phyloP scores from a whole-genome alignment of 1,284 basidiomycete genomes.

The Peniophora sp. region DNA sequence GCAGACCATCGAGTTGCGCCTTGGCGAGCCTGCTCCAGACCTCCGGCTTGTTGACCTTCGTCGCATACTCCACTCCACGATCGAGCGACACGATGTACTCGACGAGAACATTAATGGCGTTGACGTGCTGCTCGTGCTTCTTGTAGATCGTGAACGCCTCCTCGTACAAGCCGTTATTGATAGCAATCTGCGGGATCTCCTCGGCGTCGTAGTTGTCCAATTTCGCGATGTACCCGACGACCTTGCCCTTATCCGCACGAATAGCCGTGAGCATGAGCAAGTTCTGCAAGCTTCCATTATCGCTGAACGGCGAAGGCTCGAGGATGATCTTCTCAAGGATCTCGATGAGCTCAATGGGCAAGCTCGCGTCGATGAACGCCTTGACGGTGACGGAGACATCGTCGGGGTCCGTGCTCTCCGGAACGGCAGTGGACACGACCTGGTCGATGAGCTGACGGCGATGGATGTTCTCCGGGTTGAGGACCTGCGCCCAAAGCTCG shows the following conservation, averaged over 20 bases:
- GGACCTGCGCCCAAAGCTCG: conserved; percentile 96
- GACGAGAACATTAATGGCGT: conserved; percentile 96
- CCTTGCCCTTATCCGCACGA: conserved; percentile 97
- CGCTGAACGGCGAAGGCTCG: conserved; percentile 95
- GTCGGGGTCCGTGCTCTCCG: conserved; percentile 96
- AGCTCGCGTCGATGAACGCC: conserved; percentile 95
- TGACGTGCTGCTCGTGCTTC: conserved; percentile 89
- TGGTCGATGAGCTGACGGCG: conserved; percentile 95
- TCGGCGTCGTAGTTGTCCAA: conserved; percentile 91
- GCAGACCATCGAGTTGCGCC: conserved; percentile 97
- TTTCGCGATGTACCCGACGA: conserved; percentile 97
- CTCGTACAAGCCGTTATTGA: conserved; percentile 93
- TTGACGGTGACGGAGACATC: conserved; percentile 99
- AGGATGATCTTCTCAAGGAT: conserved; percentile 98
- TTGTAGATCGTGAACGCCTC: conserved; percentile 96
- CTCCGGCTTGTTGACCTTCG: conserved; percentile 94
- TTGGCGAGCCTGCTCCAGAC: conserved; percentile 98
- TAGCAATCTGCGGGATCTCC: conserved; percentile 96
- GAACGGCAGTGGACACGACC: conserved; percentile 90
- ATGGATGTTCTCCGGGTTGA: conserved; percentile 85
- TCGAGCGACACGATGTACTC: conserved; percentile 98
- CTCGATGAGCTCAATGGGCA: conserved; percentile 97
- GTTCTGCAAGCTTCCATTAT: conserved; percentile 95
- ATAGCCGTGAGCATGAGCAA: conserved; percentile 93
- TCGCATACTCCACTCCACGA: conserved; percentile 92